Evolutionary conservation across 371 early-diverging fungal genomes (phyloP), one percentile per base, ranked within the genome.

Genomic region (Saksenaea vasiformis): DNA sequence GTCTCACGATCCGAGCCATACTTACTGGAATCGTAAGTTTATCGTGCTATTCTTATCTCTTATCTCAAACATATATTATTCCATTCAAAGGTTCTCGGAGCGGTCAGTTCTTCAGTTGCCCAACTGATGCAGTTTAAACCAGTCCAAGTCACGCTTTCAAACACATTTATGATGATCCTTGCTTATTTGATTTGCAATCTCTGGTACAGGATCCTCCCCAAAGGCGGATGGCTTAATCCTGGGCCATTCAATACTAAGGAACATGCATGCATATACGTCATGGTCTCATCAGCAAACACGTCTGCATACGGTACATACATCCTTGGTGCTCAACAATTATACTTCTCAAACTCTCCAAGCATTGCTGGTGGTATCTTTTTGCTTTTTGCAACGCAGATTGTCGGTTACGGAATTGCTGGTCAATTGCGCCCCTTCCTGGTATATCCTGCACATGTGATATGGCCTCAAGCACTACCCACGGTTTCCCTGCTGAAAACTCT

Each of bases 361-460:
- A 67, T 74, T 10, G 47, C 75, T 7, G 80, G 80, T 3, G 68
- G 78, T 1, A 71, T 86, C 5, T 56, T 84, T 34, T 58, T 86
- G n/a, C 64, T 86, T 28, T 59, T 84, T 53, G 79, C 81, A 7
- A 87, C 91, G 24, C 90, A 91, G 66, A 65, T 89, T 64, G 73
- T 91, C 61, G 93, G 95, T 58, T 91, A 87, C 70, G 93, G 93
- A 54, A 82, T 94, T 68, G 78, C 87, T 15, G 96, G 95, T 31
- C 71, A 91, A n/a, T 78, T 85, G 37, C 86, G 93, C 36, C 74
- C 81, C 13, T 91, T 87, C 74, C 76, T 95, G 22, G 92, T 96
- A 8, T 80, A 86, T 27, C 94, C 95, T 14, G 74, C 88, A 1
- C 72, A 75, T 47, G 93, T 96, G 94, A 78, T 93, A 24, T 96